Evolutionary conservation across 73 alveolate genomes (phyloP).

Genomic region (Paramecium bursaria): DNA sequence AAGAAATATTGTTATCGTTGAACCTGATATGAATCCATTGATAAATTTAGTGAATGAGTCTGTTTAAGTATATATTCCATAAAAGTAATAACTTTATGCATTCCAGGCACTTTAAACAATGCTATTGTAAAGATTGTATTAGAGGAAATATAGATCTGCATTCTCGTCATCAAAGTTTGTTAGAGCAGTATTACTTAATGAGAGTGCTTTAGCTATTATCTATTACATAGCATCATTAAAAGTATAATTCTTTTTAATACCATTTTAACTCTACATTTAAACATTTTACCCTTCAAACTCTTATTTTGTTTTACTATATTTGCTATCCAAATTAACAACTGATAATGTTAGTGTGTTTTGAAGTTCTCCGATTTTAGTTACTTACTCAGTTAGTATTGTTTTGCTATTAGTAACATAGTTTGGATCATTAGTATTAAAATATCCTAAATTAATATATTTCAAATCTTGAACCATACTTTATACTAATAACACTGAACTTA

Average conservation of each 20-base stretch:
- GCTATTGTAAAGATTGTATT: slow-evolving; percentile 36
- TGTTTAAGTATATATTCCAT: neutral
- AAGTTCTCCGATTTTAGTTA: neutral
- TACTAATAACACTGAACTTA: too few relatives aligned
- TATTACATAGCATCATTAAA: slow-evolving; percentile 4
- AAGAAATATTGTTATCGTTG: neutral
- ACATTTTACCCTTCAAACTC: slow-evolving; percentile 1
- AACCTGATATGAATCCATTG: neutral
- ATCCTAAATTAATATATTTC: too few relatives aligned
- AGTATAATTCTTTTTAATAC: neutral
- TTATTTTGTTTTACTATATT: neutral
- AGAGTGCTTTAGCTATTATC: neutral
- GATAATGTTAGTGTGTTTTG: neutral
- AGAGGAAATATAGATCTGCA: neutral
- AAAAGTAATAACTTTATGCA: slow-evolving; percentile 32
- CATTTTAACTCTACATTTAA: neutral
- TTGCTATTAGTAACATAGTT: too few relatives aligned
- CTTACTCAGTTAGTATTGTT: neutral
- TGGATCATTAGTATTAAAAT: too few relatives aligned
- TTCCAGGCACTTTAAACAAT: neutral
- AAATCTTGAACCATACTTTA: too few relatives aligned
- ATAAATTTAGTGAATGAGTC: neutral
- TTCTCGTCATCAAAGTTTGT: slow-evolving; percentile 6
- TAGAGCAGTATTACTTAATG: neutral
- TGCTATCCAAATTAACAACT: neutral